Base-by-base conservation (phyloP, 2,329 filamentous ascomycete genomes). In the Talaromyces pinophilus region DNA sequence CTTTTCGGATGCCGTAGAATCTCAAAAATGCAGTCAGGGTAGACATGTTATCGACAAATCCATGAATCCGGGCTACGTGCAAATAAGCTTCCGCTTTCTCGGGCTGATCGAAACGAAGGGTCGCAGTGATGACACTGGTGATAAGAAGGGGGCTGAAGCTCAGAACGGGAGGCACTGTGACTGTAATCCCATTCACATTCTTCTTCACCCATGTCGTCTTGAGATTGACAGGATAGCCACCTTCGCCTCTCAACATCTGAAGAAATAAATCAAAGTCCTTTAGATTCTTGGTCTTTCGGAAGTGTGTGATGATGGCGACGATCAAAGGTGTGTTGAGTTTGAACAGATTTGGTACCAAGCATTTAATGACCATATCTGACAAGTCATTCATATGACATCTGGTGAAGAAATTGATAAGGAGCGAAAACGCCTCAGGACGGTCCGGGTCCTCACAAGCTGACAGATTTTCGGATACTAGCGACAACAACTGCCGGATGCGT, bases 51-150 rank as follows among this genome's bases (percentile, higher is more conserved):
- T 80, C 79, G 63, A 75, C 72, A 63, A 77, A 79, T 6, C 79
- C 79, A 8, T 71, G 69, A 7, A 71, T 68, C 28, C 78, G 74
- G 44, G 75, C 74, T 42, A 73, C 72, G 44, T 78, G 72, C n/a
- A 79, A 72, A 72, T 76, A 81, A 5, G 78, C 79, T 50, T 81
- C 75, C 11, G 79, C 79, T 69, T 75, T 73, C 38, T 80, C 73
- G 4, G 76, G 75, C 57, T 81, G 79, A 40, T 80, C 73, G 42
- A 81, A 81, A 10, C 76, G 73, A n/a, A 81, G 71, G 38, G 75
- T 74, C 17, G 76, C 72, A 3, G 72, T 70, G 42, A 81, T 78
- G 13, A 81, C 70, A n/a, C 74, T 71, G 5, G 73, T 72, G 48
- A 77, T 76, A 15, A 79, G 71, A 22, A 76, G 72, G 1, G 74